These are phyloP conservation scores for Fusarium goolgardi DNA, from an alignment of 2,329 filamentous ascomycete genomes.

Conservation along the genomic window DNA sequence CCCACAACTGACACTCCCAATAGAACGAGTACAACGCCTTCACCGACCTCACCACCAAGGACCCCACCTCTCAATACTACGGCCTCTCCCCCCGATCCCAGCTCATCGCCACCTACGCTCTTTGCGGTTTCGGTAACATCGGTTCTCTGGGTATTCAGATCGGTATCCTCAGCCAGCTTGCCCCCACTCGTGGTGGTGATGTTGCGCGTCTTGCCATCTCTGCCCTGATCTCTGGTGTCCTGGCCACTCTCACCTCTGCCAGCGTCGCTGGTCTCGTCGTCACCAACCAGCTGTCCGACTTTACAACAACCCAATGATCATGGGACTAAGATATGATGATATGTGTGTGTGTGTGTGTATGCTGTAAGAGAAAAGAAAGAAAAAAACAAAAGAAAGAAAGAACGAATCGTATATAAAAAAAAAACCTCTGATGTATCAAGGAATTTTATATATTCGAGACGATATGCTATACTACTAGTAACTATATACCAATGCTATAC, in stretches of 20 bases:
- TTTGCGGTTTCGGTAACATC: constrained; percentile 88
- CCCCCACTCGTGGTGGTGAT: constrained; percentile 78
- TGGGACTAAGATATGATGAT: background rate
- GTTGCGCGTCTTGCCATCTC: constrained; percentile 81
- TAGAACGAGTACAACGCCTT: constrained; percentile 85
- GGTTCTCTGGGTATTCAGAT: constrained; percentile 90
- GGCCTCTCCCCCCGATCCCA: constrained; percentile 75
- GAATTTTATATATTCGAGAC: constrained; percentile 19
- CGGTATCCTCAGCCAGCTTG: constrained; percentile 84
- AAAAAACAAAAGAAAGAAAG: background rate
- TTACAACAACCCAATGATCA: constrained; percentile 17
- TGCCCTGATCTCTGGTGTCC: constrained; percentile 80
- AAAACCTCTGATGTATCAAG: constrained; percentile 10
- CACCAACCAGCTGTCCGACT: constrained; percentile 57
- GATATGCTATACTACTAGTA: constrained; percentile 28
- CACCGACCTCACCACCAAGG: constrained; percentile 61
- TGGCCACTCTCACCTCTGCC: constrained; percentile 83
- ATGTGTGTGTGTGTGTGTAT: background rate
- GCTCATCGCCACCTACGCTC: constrained; percentile 86
- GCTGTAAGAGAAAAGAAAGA: constrained; percentile 10
- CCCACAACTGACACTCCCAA: constrained; percentile 15
- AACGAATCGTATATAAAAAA: constrained; percentile 1
- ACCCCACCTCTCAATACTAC: constrained; percentile 68
- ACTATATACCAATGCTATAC: constrained; percentile 29
- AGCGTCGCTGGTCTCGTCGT: constrained; percentile 81